Conservation (phyloP, 2,329 filamentous ascomycete genomes). For the Cercospora zeina region DNA sequence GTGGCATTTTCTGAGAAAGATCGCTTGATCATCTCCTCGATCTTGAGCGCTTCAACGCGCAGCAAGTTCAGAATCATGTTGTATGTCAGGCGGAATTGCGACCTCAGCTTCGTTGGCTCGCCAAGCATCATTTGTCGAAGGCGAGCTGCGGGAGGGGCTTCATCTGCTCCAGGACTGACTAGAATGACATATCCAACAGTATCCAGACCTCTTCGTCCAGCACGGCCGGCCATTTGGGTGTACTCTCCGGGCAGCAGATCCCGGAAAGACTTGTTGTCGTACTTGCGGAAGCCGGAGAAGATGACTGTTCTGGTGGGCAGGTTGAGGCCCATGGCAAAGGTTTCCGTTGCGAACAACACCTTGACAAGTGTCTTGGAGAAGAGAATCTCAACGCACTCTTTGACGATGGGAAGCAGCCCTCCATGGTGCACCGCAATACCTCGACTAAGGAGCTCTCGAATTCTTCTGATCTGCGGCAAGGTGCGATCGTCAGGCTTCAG, state of each 20-base stretch:
- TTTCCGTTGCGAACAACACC: constrained; percentile 95
- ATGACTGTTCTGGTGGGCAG: constrained; percentile 93
- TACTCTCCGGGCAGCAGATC: constrained; percentile 94
- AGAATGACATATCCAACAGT: constrained; percentile 93
- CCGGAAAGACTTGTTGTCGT: constrained; percentile 88
- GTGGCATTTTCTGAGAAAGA: constrained; percentile 98
- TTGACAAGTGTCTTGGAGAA: constrained; percentile 96
- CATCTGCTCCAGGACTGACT: constrained; percentile 74
- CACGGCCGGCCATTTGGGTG: constrained; percentile 96
- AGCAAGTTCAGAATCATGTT: constrained; percentile 98
- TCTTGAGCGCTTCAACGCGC: constrained; percentile 93
- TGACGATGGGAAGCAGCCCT: constrained; percentile 90
- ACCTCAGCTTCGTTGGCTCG: constrained; percentile 89
- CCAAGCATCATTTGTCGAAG: constrained; percentile 93
- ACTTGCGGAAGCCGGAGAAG: constrained; percentile 95
- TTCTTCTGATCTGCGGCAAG: constrained; percentile 86
- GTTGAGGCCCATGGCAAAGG: constrained; percentile 97
- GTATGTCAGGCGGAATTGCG: constrained; percentile 95
- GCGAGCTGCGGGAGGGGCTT: constrained; percentile 81
- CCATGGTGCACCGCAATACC: constrained; percentile 97
- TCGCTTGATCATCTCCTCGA: constrained; percentile 99
- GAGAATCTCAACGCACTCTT: constrained; percentile 94
- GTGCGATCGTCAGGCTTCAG: constrained; percentile 85
- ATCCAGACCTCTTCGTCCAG: constrained; percentile 88
- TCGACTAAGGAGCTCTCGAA: constrained; percentile 79